A percentile compares a stretch with the other conserved stretches of the same genome.
phyloP scores from a whole-genome alignment of 83 land plant genomes.

The Larix sibirica region DNA sequence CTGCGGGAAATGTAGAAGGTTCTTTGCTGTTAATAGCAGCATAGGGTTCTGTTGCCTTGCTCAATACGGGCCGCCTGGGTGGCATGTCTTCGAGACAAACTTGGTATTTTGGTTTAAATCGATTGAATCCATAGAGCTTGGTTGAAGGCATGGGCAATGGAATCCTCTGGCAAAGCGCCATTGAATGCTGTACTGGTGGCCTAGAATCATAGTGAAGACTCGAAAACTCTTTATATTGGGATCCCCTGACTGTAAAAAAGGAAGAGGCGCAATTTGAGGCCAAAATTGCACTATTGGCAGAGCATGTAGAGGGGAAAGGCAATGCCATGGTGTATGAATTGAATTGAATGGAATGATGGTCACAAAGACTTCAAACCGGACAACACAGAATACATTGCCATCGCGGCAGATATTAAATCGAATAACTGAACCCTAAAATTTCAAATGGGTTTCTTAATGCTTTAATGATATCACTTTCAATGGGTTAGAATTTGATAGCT shows the following conservation, averaged over 20 bases:
- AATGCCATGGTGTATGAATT: not conserved
- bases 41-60: not conserved
- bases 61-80: not conserved
- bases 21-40: not conserved
- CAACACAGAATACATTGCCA: too few relatives aligned
- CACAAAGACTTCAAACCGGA: too few relatives aligned
- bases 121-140: not conserved
- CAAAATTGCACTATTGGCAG: not conserved
- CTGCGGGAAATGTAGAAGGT: constrained; percentile 22
- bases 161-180: constrained; percentile 1
- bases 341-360: too few relatives aligned
- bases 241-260: not conserved
- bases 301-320: not conserved
- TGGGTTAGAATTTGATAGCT: too few relatives aligned
- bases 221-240: not conserved
- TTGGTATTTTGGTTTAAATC: not conserved
- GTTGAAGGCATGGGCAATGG: constrained; percentile 3
- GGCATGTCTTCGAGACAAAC: not conserved
- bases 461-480: too few relatives aligned
- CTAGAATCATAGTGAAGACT: not conserved
- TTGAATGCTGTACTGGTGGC: not conserved
- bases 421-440: too few relatives aligned
- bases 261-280: not conserved
- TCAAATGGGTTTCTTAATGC: too few relatives aligned
- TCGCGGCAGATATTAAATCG: too few relatives aligned